Percentiles rank a stretch among this genome's conserved stretches.
Evolutionary conservation across 2,329 filamentous ascomycete genomes (phyloP).

Genomic region (Claviceps paspali): DNA sequence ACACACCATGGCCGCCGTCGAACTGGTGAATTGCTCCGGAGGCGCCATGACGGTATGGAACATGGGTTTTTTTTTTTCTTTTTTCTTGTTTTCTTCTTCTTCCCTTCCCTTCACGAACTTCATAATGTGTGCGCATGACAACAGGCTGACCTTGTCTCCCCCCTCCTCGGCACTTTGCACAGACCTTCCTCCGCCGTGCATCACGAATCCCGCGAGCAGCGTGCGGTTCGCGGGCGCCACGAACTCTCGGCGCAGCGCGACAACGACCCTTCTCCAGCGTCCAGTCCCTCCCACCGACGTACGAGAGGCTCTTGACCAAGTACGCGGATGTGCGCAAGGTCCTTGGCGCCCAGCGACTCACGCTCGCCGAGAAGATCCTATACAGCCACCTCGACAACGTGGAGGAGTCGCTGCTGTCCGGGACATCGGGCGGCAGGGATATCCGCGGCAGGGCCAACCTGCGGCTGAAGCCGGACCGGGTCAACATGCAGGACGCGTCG

Average conservation of each 20-base stretch:
- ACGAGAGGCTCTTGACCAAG: conserved; percentile 64
- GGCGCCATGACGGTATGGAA: conserved; percentile 29
- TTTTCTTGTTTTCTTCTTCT: not conserved
- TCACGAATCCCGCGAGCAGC: conserved; percentile 9
- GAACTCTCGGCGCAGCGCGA: conserved; percentile 4
- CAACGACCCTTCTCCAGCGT: conserved; percentile 24
- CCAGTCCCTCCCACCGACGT: conserved; percentile 48
- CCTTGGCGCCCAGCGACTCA: conserved; percentile 53
- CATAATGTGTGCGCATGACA: no score
- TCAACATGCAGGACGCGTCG: conserved; percentile 98
- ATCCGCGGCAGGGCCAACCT: conserved; percentile 83
- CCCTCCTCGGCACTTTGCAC: no score
- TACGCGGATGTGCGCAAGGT: conserved; percentile 62
- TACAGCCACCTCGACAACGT: conserved; percentile 87
- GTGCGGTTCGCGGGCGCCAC: conserved; percentile 4
- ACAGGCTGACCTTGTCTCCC: no score
- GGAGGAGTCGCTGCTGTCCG: conserved; percentile 72
- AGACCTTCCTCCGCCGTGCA: conserved; percentile 22
- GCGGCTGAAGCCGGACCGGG: conserved; percentile 91
- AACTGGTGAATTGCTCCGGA: conserved; percentile 33
- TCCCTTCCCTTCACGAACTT: no score
- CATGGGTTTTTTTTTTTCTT: no score
- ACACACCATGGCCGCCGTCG: conserved; percentile 33
- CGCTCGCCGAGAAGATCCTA: conserved; percentile 93
- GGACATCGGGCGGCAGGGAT: conserved; percentile 68